Evolutionary conservation across 23 red algal species (phyloP), one percentile per base, ranked within the genome.

Genomic region (Gracilaria caudata): DNA sequence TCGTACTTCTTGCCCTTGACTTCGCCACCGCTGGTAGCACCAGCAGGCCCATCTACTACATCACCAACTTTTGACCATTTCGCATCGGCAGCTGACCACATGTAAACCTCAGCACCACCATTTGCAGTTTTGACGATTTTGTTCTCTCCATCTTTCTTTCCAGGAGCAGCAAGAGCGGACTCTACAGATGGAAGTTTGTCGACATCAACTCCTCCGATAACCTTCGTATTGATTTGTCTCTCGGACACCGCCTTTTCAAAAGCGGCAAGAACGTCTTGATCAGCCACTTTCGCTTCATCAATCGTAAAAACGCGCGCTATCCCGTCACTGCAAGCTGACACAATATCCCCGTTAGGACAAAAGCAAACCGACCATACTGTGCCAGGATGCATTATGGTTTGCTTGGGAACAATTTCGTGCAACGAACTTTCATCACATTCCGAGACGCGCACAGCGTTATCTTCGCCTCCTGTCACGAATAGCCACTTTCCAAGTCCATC

Each of bases 1-100:
- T 99, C 97, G 74, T 93, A 99, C 21, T 59, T 81, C 36, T 86
- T 81, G 8, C 93, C 93, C 30, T 86, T 71, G 16, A 95, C 68
- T 54, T 51, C 71, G 40, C 92, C 95, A n/a, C 83, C 64, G 44
- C 71, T 86, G 51, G 51, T 35, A 21, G 34, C 64, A 20, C 89
- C 89, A 17, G 36, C 70, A 6, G 93, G 97, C 44, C 66, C 54
- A 40, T 99, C 97, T 0, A 95, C 90, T 16, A 99, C 89, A 44
- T 99, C 93, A 53, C 97, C 97, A 36, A 95, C 91, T 83, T 99
- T 99, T 45, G 76, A 23, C 97, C 97, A 99, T 46, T 86, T 64
- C 25, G 37, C 20, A 2, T 89, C 73, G 9, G 86, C 77, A 36
- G 82, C 73, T 45, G 81, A 92, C 97, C 97, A 99, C 93, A 99